Conservation (phyloP, 73 alveolate species). For the Durusdinium trenchii region DNA sequence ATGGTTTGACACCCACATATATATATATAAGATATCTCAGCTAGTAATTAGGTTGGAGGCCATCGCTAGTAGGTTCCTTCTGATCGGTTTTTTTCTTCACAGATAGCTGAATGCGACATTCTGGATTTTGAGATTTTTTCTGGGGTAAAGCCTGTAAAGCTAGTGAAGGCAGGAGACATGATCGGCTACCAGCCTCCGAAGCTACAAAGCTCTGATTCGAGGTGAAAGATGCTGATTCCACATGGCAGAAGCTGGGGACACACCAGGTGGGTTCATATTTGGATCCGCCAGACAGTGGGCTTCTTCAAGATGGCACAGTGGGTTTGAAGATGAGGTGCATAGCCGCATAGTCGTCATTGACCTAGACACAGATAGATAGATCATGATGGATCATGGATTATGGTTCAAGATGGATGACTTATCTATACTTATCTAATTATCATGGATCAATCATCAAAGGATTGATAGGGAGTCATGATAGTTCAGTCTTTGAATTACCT, state of each 20-base stretch:
- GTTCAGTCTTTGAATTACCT: neutral
- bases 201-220: neutral
- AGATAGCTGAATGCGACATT: too few relatives aligned
- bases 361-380: too few relatives aligned
- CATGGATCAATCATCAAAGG: too few relatives aligned
- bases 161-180: neutral
- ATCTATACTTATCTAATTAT: too few relatives aligned
- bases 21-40: too few relatives aligned
- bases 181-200: neutral
- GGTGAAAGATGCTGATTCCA: conserved; percentile 82
- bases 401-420: too few relatives aligned
- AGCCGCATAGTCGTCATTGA: neutral
- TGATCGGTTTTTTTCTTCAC: neutral
- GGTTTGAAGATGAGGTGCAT: neutral
- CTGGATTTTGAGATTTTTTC: too few relatives aligned
- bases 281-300: too few relatives aligned
- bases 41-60: neutral
- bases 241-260: conserved; percentile 86
- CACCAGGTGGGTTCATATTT: conserved; percentile 28
- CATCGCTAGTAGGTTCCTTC: neutral
- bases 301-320: neutral
- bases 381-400: too few relatives aligned
- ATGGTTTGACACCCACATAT: too few relatives aligned
- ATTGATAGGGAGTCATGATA: neutral
- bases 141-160: too few relatives aligned